Evolutionary conservation across 768 basidiomycete species (phyloP).

Genomic region (Auriscalpium vulgare): DNA sequence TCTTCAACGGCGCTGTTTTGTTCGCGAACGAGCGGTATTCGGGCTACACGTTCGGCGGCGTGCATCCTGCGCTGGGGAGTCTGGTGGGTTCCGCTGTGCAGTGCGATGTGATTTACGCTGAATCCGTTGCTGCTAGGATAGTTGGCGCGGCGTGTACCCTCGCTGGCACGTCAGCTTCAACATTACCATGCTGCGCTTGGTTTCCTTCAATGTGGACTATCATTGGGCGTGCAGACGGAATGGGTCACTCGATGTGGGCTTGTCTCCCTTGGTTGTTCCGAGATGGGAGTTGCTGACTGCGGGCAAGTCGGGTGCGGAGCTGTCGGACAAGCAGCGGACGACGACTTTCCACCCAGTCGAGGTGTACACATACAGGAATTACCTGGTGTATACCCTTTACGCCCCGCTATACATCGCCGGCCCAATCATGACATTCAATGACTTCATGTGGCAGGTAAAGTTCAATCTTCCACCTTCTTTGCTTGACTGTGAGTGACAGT

Average conservation of each 20-base stretch:
- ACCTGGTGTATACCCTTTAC: constrained; percentile 82
- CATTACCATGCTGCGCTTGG: constrained; percentile 88
- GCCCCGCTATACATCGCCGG: constrained; percentile 94
- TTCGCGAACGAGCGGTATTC: constrained; percentile 68
- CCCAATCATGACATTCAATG: constrained; percentile 93
- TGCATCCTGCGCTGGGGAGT: constrained; percentile 46
- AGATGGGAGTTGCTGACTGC: not conserved
- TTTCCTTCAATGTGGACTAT: constrained; percentile 92
- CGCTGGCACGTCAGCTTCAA: constrained; percentile 94
- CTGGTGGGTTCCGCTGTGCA: constrained; percentile 42
- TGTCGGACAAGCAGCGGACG: constrained; percentile 56
- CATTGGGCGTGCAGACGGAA: constrained; percentile 63
- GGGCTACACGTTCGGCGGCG: constrained; percentile 60
- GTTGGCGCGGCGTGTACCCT: constrained; percentile 68
- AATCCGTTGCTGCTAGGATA: constrained; percentile 38
- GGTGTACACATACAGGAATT: constrained; percentile 63
- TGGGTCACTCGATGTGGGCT: constrained; percentile 33
- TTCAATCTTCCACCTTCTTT: not conserved
- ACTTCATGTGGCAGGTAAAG: constrained; percentile 87
- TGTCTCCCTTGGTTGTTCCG: not conserved
- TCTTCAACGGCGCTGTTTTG: constrained; percentile 65
- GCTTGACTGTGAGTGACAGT: not conserved
- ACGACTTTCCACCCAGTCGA: constrained; percentile 43
- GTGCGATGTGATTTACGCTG: not conserved
- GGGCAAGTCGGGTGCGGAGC: constrained; percentile 22